phyloP scores from a whole-genome alignment of 371 early-diverging fungal species.

The Saksenaea vasiformis region DNA sequence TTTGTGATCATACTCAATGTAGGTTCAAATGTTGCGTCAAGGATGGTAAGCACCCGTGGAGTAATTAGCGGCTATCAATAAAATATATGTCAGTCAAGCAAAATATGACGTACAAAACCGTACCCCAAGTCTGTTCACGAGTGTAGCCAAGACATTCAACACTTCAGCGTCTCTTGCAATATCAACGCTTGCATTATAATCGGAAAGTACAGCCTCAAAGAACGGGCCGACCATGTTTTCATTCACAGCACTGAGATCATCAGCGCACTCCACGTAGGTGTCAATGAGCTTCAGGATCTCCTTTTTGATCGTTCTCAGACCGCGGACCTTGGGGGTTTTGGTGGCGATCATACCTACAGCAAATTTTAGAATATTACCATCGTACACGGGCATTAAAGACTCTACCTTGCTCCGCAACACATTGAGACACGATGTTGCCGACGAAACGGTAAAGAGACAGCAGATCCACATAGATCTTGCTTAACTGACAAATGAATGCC shows the following conservation, averaged over 20 bases:
- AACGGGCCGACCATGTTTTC: conserved; percentile 87
- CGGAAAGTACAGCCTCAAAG: conserved; percentile 87
- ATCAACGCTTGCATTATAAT: conserved; percentile 85
- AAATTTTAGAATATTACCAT: neutral
- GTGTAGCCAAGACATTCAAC: conserved; percentile 84
- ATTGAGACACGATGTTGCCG: conserved; percentile 80
- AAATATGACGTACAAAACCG: conserved; percentile 15
- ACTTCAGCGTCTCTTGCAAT: conserved; percentile 95
- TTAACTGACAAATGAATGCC: conserved; percentile 84
- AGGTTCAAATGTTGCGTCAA: conserved; percentile 92
- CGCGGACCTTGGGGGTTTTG: conserved; percentile 90
- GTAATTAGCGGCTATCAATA: conserved; percentile 65
- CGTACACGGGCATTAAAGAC: neutral
- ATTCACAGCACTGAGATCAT: conserved; percentile 76
- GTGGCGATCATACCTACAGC: conserved; percentile 66
- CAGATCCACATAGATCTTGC: conserved; percentile 86
- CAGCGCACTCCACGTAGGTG: conserved; percentile 81
- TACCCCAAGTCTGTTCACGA: conserved; percentile 81
- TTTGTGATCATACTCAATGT: conserved; percentile 98
- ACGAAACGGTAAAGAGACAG: conserved; percentile 88
- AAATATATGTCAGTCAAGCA: conserved; percentile 1
- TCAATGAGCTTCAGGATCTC: conserved; percentile 90
- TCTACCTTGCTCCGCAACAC: conserved; percentile 75
- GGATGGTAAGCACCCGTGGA: conserved; percentile 79
- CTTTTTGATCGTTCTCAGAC: conserved; percentile 92